Evolutionary conservation across 352 stramenopile species (phyloP).

Genomic region (Pythium myriotylum): DNA sequence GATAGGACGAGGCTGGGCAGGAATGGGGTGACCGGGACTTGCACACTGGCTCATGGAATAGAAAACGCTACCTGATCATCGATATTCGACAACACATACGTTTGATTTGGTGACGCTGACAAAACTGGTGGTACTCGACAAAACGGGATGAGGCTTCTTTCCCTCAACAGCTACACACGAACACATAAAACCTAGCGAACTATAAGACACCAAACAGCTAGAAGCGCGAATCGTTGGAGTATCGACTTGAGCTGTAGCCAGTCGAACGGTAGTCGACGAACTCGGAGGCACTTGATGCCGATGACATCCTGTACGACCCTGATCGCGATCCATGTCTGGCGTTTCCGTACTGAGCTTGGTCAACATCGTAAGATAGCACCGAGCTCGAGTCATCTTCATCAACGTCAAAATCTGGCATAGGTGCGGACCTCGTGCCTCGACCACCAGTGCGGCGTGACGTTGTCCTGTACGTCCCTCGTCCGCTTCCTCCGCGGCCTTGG

Average conservation of each 20-base stretch:
- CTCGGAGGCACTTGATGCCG: constrained; percentile 13
- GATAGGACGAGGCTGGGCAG: constrained; percentile 1
- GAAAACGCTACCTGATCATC: neutral
- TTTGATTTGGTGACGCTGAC: too few relatives aligned
- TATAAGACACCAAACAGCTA: neutral
- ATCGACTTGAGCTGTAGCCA: constrained; percentile 7
- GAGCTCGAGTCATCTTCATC: constrained; percentile 25
- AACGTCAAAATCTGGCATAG: constrained; percentile 12
- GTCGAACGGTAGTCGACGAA: constrained; percentile 27
- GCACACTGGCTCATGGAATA: constrained; percentile 4
- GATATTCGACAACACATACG: too few relatives aligned
- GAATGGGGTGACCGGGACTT: neutral
- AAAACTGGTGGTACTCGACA: too few relatives aligned
- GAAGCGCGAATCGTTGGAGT: constrained; percentile 5
- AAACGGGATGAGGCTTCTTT: too few relatives aligned
- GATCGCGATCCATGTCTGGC: neutral
- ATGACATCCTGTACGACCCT: constrained; percentile 5
- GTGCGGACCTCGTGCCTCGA: neutral
- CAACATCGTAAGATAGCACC: constrained; percentile 23
- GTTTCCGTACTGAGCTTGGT: constrained; percentile 9
- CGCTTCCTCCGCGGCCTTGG: constrained; percentile 11
- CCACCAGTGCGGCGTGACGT: constrained; percentile 2
- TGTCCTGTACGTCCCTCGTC: constrained; percentile 8
- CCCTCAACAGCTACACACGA: too few relatives aligned
- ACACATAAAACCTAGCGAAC: too few relatives aligned